Conservation (phyloP, 2,329 filamentous ascomycete species). For the Exophiala aquamarina region DNA sequence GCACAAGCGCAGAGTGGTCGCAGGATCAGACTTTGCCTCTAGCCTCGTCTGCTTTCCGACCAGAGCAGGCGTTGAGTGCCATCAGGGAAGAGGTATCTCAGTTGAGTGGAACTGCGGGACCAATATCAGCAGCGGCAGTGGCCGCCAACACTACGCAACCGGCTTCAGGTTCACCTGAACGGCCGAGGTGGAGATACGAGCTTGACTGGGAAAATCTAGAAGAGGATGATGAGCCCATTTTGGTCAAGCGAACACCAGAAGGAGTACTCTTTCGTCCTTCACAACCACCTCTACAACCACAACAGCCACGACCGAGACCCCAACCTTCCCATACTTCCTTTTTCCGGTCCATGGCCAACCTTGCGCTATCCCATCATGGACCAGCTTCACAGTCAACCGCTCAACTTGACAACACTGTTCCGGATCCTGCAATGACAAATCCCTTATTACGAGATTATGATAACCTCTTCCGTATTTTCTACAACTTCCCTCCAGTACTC, state of each 20-base stretch:
- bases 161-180: constrained; percentile 39
- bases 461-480: constrained; percentile 93
- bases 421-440: constrained; percentile 61
- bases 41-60: constrained; percentile 20
- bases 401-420: constrained; percentile 51
- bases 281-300: constrained; percentile 43
- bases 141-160: not conserved
- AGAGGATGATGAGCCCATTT: constrained; percentile 74
- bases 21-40: constrained; percentile 33
- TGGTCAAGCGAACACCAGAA: constrained; percentile 66
- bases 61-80: constrained; percentile 50
- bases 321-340: constrained; percentile 65
- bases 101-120: constrained; percentile 29
- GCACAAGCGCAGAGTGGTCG: constrained; percentile 77
- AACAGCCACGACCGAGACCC: constrained; percentile 61
- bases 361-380: constrained; percentile 50
- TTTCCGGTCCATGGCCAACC: constrained; percentile 84
- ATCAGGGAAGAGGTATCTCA: constrained; percentile 49
- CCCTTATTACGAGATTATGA: constrained; percentile 89
- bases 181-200: constrained; percentile 80
- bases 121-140: not conserved
- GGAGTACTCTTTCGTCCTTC: constrained; percentile 16
- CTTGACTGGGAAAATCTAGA: constrained; percentile 70
- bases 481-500: constrained; percentile 82
- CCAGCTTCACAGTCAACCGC: constrained; percentile 54